Percentiles rank a stretch among this genome's conserved stretches.
phyloP scores from a whole-genome alignment of 495 filamentous ascomycete species.

The Coniosporium apollinis region DNA sequence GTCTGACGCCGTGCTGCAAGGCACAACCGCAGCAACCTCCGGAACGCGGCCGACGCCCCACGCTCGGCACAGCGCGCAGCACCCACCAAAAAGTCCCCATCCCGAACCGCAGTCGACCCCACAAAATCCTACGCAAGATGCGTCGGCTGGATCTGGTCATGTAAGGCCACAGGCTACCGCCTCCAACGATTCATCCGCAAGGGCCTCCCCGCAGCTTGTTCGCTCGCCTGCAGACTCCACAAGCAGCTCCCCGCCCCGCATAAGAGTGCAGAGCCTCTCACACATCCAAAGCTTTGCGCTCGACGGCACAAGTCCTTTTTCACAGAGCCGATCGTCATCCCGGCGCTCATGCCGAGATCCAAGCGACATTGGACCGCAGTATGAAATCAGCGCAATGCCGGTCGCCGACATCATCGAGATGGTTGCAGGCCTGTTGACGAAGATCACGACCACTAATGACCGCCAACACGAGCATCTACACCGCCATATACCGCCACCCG shows the following conservation, averaged over 20 bases:
- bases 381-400: constrained; percentile 97
- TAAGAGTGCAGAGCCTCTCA: constrained; percentile 67
- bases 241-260: constrained; percentile 51
- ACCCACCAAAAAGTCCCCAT: constrained; percentile 10
- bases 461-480: constrained; percentile 72
- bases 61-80: no score
- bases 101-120: constrained; percentile 29
- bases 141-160: no score
- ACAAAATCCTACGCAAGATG: constrained; percentile 35
- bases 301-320: constrained; percentile 39
- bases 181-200: no score
- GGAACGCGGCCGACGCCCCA: no score
- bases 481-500: constrained; percentile 48
- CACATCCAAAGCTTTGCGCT: constrained; percentile 82
- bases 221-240: no score
- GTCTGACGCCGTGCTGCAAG: no score
- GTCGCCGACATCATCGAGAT: constrained; percentile 98
- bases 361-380: constrained; percentile 40
- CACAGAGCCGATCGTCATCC: constrained; percentile 18
- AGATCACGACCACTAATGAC: constrained; percentile 96
- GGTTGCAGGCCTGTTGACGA: constrained; percentile 95
- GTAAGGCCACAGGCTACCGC: no score
- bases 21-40: no score
- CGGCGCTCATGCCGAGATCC: constrained; percentile 21
- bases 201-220: no score